Evolutionary conservation across 1,284 basidiomycete genomes (phyloP).

Genomic region (Papiliotrema flavescens): DNA sequence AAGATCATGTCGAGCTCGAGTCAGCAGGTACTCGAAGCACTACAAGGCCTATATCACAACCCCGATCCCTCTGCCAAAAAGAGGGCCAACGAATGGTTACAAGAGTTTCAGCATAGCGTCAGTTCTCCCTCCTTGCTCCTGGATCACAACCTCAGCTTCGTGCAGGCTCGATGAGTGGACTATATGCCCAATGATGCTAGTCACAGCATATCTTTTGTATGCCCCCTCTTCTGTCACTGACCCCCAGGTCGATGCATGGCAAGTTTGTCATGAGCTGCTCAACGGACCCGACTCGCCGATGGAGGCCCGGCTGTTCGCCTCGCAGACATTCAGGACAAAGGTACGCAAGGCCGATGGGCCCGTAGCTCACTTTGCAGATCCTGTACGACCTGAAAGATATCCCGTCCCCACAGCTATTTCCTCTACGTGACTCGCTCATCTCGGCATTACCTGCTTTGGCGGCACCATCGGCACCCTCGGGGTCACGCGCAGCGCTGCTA

Average conservation of each 20-base stretch:
- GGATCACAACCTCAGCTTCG: too few species aligned
- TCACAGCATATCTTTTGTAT: not conserved
- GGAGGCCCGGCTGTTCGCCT: constrained; percentile 87
- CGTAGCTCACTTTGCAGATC: constrained; percentile 59
- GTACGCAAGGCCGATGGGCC: constrained; percentile 52
- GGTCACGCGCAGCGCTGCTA: constrained; percentile 80
- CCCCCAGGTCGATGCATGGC: constrained; percentile 86
- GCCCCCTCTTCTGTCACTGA: not conserved
- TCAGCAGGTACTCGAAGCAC: constrained; percentile 45
- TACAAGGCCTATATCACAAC: constrained; percentile 55
- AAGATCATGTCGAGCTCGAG: not conserved
- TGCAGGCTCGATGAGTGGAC: too few species aligned
- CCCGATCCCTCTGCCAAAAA: constrained; percentile 80
- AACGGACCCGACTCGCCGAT: constrained; percentile 72
- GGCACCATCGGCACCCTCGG: constrained; percentile 53
- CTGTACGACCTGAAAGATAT: constrained; percentile 94
- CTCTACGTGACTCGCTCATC: constrained; percentile 82
- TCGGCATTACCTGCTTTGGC: constrained; percentile 65
- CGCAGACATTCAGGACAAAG: constrained; percentile 94
- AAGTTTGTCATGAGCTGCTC: constrained; percentile 86
- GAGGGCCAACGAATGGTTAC: constrained; percentile 83
- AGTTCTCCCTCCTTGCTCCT: constrained; percentile 48
- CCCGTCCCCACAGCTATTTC: constrained; percentile 63
- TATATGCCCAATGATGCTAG: not conserved
- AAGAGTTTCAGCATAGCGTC: constrained; percentile 96